Percentiles rank a stretch among this genome's conserved stretches.
Conservation (phyloP, 331 rosid species). For the Cucumis variabilis region DNA sequence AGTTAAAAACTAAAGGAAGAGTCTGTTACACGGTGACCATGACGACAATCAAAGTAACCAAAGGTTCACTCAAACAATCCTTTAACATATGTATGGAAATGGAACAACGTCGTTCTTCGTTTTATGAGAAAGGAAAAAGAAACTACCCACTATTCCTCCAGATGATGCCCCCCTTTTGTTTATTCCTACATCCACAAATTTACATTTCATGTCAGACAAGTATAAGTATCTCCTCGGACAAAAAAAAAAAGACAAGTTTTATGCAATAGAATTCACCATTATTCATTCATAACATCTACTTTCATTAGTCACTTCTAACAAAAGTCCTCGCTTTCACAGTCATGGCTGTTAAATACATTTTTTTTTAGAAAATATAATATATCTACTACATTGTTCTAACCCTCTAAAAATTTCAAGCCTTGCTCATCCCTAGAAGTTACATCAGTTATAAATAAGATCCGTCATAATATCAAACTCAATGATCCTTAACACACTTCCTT, state of each 20-base stretch:
- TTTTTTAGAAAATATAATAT: not conserved
- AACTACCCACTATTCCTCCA: not conserved
- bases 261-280: not conserved
- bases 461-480: not conserved
- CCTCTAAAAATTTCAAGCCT: not conserved
- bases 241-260: not conserved
- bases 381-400: not conserved
- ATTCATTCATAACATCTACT: not conserved
- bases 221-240: not conserved
- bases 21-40: constrained; percentile 11
- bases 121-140: not conserved
- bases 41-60: not conserved
- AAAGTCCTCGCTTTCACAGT: not conserved
- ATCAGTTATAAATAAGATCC: not conserved
- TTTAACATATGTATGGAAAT: not conserved
- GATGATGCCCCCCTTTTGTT: not conserved
- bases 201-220: not conserved
- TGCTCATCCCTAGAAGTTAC: not conserved
- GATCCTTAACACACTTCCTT: not conserved
- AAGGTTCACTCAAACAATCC: constrained; percentile 12
- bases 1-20: not conserved
- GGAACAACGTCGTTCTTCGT: not conserved
- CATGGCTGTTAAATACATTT: not conserved
- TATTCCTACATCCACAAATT: constrained; percentile 21
- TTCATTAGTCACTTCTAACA: not conserved